A percentile compares a stretch with the other conserved stretches of the same genome.
These are phyloP conservation scores for Penicillium nordicum DNA, from an alignment of 2,329 filamentous ascomycete species.

Conservation along the genomic window DNA sequence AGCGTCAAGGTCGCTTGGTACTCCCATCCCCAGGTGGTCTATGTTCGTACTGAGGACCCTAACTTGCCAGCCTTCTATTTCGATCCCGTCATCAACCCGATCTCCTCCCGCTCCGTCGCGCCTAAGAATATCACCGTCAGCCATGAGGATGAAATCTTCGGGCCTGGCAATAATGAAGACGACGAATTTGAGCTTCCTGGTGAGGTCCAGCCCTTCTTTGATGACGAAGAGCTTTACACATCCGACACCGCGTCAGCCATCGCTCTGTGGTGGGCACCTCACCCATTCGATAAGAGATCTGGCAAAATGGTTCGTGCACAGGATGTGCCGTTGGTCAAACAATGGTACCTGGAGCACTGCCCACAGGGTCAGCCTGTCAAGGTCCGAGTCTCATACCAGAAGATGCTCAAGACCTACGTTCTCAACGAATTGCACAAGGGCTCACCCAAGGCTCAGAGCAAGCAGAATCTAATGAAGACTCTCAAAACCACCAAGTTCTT, in stretches of 20 bases:
- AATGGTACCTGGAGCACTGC: constrained; percentile 97
- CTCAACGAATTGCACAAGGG: constrained; percentile 96
- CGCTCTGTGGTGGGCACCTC: constrained; percentile 95
- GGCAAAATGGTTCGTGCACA: constrained; percentile 95
- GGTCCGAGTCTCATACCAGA: constrained; percentile 96
- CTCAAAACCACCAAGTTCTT: constrained; percentile 98
- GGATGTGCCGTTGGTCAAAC: constrained; percentile 94
- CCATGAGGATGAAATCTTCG: constrained; percentile 93
- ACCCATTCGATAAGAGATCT: constrained; percentile 89
- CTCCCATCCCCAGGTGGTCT: constrained; percentile 88
- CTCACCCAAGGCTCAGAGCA: constrained; percentile 90
- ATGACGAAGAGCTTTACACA: constrained; percentile 83
- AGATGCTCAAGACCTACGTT: constrained; percentile 91
- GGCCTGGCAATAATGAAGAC: constrained; percentile 74
- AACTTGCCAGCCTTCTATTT: constrained; percentile 96
- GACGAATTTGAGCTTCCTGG: constrained; percentile 80
- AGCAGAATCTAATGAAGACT: constrained; percentile 83
- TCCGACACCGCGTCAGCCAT: constrained; percentile 88
- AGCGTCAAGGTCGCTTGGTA: constrained; percentile 94
- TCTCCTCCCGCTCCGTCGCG: constrained; percentile 88
- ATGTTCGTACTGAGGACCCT: constrained; percentile 80
- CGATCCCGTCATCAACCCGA: constrained; percentile 95
- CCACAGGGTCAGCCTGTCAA: constrained; percentile 90
- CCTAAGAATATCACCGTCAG: constrained; percentile 90
- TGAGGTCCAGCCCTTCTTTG: constrained; percentile 81